Base-by-base conservation (phyloP, 148 eudicot genomes). In the Camellia lanceoleosa region DNA sequence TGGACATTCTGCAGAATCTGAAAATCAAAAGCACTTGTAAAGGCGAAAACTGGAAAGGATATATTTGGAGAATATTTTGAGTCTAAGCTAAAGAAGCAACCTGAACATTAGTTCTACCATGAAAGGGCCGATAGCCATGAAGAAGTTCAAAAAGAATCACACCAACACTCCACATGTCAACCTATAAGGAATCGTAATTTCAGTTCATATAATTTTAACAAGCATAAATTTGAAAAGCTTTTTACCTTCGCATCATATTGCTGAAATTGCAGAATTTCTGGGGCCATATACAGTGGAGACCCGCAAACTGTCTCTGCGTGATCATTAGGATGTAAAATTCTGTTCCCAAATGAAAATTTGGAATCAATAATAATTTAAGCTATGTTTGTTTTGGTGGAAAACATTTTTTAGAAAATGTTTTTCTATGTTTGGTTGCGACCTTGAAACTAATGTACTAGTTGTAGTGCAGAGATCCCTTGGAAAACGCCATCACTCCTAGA, bases 201-300 rank as follows among this genome's bases (percentile, higher is more conserved):
- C 46, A 73, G 78, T 54, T 72, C 51, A 9, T 74, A 15, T 46
- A 43, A 19, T 54, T 38, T 63, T 73, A 73, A 8, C 14, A 74
- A 67, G 42, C 52, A 13, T 8, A n/a, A n/a, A 74, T 60, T 58
- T n/a, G 9, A 68, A 18, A 14, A 41, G 41, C 30, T 14, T 68
- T 74, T 77, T 78, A 86, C 90, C 84, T 83, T 87, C 42, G 75
- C 86, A 84, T 87, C 83, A 70, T 87, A 87, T 70, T 68, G 77
- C 76, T 89, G 87, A 80, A 86, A 88, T 73, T 82, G 83, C 68
- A 88, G 60, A 51, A 88, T 38, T 84, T 88, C 89, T 49, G 89
- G 88, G 79, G 91, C 91, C 91, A 89, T 89, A 74, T 89, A 89
- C 54, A 83, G 54, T 5, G 89, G 84, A 72, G 91, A 83, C 67